These are phyloP conservation scores for Megacollybia marginata DNA, from an alignment of 768 basidiomycete species.

Conservation along the genomic window DNA sequence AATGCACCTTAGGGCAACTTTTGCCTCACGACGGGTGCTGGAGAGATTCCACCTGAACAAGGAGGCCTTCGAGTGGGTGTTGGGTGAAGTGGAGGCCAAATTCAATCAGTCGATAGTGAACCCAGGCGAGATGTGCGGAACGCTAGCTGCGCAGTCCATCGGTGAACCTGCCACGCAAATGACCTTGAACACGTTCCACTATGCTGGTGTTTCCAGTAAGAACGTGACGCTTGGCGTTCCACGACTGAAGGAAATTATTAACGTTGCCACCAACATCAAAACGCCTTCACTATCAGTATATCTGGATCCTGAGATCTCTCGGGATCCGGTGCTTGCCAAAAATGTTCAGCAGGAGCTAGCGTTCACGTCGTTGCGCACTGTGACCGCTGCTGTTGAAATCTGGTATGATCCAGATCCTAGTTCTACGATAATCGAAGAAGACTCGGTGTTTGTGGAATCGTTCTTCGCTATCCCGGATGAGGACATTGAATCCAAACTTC, in stretches of 20 bases:
- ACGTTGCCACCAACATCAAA: constrained; percentile 97
- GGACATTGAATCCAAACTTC: constrained; percentile 84
- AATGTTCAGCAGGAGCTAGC: constrained; percentile 90
- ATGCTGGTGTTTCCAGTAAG: constrained; percentile 99
- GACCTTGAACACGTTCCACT: constrained; percentile 99
- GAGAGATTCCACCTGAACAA: constrained; percentile 83
- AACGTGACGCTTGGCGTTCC: constrained; percentile 99
- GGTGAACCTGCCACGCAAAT: constrained; percentile 99
- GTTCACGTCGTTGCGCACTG: constrained; percentile 87
- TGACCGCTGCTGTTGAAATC: constrained; percentile 93
- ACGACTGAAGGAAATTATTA: constrained; percentile 98
- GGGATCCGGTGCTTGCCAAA: constrained; percentile 62
- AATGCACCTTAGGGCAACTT: constrained; percentile 87
- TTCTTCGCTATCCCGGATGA: constrained; percentile 99
- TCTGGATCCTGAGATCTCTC: constrained; percentile 63
- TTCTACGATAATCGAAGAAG: constrained; percentile 93
- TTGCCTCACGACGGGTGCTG: constrained; percentile 81
- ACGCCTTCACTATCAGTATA: constrained; percentile 95
- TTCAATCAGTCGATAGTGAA: constrained; percentile 91
- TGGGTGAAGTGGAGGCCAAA: constrained; percentile 92
- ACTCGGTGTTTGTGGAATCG: constrained; percentile 90
- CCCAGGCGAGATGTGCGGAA: constrained; percentile 99
- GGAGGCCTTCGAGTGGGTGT: constrained; percentile 97
- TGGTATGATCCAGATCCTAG: constrained; percentile 95
- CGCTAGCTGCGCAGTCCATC: constrained; percentile 95